Evolutionary conservation across 2,329 filamentous ascomycete genomes (phyloP), one percentile per base, ranked within the genome.

Genomic region (Juglanconis juglandina): DNA sequence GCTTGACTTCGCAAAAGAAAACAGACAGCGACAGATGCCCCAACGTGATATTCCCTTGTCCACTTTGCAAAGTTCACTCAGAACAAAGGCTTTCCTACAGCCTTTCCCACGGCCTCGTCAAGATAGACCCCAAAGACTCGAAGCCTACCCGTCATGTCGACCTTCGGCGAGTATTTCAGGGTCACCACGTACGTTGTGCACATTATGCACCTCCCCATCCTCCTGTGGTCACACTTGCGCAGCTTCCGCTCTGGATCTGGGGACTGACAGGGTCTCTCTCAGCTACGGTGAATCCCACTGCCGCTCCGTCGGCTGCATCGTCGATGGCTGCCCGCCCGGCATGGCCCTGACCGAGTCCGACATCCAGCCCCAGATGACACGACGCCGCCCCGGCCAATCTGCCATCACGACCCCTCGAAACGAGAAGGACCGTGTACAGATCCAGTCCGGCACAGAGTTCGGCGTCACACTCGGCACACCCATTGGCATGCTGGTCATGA

Each of bases 361-460:
- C 71, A 96, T 98, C 72, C 94, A 99, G 77, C 92, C 92, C 53
- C 92, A 97, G 78, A 91, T 98, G 85, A 96, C 89, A 65, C 88
- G 94, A 66, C 86, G 94, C 63, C 85, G 94, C 62, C 94, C 94
- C 5, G 94, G 94, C 49, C 94, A 99, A 77, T 91, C 87, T 67
- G 87, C 87, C 64, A 89, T 98, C 70, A 96, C 92, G 2, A 98
- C 95, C 1, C 94, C 94, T 17, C 87, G 95, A 67, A 87, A 97
- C 74, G 94, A 98, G 77, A 94, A 94, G 75, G 95, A 98, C 75
- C 81, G 82, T 53, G 93, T 98, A 32, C 86, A 92, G 69, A 97
- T 98, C 69, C 91, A 96, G 76, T 96, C 92, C 2, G 94, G 94
- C 53, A 94, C 89, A 52, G 95, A 98, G 75, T 90, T 90, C 69